A percentile compares a stretch with the other conserved stretches of the same genome.
These are phyloP conservation scores for Pseudozyma flocculosa DNA, from an alignment of 1,284 basidiomycete genomes.

Conservation along the genomic window DNA sequence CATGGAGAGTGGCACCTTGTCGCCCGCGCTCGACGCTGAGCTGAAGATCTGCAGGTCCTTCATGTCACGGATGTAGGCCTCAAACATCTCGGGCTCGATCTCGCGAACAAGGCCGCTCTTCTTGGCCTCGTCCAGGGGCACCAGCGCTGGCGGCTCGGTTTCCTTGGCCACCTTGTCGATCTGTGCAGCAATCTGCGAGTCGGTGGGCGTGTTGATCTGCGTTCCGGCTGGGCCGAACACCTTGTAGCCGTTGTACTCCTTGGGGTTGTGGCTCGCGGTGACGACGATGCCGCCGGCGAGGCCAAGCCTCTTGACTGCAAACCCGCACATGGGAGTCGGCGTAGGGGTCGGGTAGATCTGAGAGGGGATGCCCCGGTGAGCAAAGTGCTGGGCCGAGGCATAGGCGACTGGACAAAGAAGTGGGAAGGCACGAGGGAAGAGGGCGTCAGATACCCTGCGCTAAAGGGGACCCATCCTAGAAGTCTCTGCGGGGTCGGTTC, in stretches of 20 bases:
- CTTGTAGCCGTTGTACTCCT: slow-evolving; percentile 52
- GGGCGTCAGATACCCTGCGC: too few relatives aligned
- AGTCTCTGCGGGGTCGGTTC: too few relatives aligned
- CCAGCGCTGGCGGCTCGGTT: slow-evolving; percentile 10
- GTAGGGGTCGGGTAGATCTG: slow-evolving; percentile 32
- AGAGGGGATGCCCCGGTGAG: slow-evolving; percentile 32
- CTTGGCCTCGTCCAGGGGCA: slow-evolving; percentile 19
- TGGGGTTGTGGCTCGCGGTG: slow-evolving; percentile 50
- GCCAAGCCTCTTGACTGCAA: slow-evolving; percentile 41
- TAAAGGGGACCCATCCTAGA: too few relatives aligned
- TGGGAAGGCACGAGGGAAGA: not conserved
- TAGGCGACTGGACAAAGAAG: slow-evolving; percentile 17
- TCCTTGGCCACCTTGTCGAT: slow-evolving; percentile 33
- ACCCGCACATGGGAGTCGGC: slow-evolving; percentile 46
- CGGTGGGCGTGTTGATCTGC: slow-evolving; percentile 51
- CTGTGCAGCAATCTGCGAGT: slow-evolving; percentile 39
- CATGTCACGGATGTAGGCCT: slow-evolving; percentile 33
- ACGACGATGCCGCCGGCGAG: slow-evolving; percentile 48
- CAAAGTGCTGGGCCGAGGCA: slow-evolving; percentile 40
- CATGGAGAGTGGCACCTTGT: slow-evolving; percentile 23
- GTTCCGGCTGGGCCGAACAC: slow-evolving; percentile 45
- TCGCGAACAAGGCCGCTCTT: slow-evolving; percentile 14
- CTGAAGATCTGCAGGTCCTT: slow-evolving; percentile 15
- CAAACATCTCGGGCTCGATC: slow-evolving; percentile 32
- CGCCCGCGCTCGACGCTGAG: slow-evolving; percentile 5